These are phyloP conservation scores for Didymella segeticola DNA, from an alignment of 2,329 filamentous ascomycete genomes.

Conservation along the genomic window DNA sequence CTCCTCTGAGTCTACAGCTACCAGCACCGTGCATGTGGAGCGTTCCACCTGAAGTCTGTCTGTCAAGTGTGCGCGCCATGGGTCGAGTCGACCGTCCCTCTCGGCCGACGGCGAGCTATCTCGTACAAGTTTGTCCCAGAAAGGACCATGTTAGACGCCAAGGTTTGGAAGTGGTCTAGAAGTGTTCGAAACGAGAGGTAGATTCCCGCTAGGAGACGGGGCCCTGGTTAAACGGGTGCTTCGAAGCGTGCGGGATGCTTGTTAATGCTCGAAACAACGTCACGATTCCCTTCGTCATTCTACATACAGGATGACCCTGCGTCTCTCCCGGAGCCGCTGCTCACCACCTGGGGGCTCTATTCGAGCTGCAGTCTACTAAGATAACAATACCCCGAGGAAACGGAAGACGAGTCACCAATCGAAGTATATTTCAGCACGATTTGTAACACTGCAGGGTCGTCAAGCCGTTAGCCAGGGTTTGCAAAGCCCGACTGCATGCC, in stretches of 20 bases:
- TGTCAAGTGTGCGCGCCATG: neutral
- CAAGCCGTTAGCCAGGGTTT: neutral
- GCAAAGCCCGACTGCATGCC: neutral
- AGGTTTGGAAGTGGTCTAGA: conserved; percentile 36
- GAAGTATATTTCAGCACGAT: too few species aligned
- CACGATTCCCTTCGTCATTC: conserved; percentile 37
- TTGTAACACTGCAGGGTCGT: neutral
- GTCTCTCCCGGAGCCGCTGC: conserved; percentile 9
- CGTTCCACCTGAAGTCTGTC: conserved; percentile 20
- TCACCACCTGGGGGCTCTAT: neutral
- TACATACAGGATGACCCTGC: conserved; percentile 40
- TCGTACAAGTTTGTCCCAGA: conserved; percentile 29
- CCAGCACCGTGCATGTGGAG: conserved; percentile 22
- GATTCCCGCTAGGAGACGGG: conserved; percentile 25
- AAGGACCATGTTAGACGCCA: conserved; percentile 28
- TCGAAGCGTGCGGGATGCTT: conserved; percentile 22
- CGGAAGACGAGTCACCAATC: too few species aligned
- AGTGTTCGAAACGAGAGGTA: conserved; percentile 40
- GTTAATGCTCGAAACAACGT: conserved; percentile 33
- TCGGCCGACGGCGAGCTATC: conserved; percentile 20
- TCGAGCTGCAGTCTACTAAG: neutral
- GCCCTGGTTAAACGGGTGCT: too few species aligned
- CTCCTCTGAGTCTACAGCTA: conserved; percentile 15
- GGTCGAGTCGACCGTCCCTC: conserved; percentile 5
- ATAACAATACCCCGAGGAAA: neutral